phyloP scores from a whole-genome alignment of 1,284 basidiomycete genomes.

The Cryptococcus wingfieldii region DNA sequence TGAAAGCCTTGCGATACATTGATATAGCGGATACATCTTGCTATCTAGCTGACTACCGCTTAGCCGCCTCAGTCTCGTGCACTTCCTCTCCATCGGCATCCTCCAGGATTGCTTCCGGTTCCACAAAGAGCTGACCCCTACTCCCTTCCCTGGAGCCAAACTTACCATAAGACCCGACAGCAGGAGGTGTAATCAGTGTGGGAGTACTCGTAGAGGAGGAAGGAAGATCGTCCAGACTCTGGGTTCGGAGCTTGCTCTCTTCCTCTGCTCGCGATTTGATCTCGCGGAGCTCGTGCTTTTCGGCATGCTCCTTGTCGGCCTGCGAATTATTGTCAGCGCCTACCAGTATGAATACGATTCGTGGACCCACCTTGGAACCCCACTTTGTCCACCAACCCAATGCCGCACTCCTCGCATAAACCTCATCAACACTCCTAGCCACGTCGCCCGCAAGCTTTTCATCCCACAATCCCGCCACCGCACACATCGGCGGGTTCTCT shows the following conservation, averaged over 20 bases:
- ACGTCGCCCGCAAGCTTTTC: conserved; percentile 32
- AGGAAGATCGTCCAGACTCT: background rate
- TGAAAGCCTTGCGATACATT: too few species aligned
- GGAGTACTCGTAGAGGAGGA: background rate
- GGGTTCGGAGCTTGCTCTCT: conserved; percentile 3
- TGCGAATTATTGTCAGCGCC: conserved; percentile 6
- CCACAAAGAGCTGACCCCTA: background rate
- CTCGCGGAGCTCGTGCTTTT: conserved; percentile 28
- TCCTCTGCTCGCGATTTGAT: conserved; percentile 12
- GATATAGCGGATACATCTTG: too few species aligned
- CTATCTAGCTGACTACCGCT: too few species aligned
- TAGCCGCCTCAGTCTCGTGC: too few species aligned
- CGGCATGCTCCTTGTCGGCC: conserved; percentile 35
- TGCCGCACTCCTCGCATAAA: conserved; percentile 28
- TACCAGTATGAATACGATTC: background rate
- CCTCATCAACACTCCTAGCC: conserved; percentile 43
- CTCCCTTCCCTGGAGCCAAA: background rate
- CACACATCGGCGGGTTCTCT: conserved; percentile 40
- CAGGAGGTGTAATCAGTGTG: background rate
- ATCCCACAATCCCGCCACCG: conserved; percentile 39
- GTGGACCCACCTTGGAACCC: conserved; percentile 31
- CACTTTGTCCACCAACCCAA: conserved; percentile 42
- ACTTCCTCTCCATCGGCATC: too few species aligned
- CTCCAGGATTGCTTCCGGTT: background rate
- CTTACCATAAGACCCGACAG: background rate